Conservation (phyloP, 495 filamentous ascomycete species). For the Rhizodiscina lignyota region DNA sequence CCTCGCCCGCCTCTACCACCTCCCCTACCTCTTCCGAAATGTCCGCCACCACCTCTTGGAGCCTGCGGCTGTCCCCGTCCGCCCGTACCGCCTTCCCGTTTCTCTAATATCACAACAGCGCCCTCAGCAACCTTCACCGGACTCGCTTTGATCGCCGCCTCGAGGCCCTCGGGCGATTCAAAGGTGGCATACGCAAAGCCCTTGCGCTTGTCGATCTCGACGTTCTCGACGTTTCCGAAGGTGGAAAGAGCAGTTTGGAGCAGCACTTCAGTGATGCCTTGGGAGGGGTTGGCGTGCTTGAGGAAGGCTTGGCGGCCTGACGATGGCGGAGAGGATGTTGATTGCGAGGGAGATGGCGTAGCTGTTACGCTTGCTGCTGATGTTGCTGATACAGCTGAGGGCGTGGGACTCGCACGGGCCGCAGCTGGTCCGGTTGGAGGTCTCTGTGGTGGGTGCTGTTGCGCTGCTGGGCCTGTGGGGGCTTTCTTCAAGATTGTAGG, state of each 20-base stretch:
- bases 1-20: background rate
- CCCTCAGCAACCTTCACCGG: constrained; percentile 68
- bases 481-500: constrained; percentile 13
- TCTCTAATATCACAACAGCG: constrained; percentile 70
- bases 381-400: constrained; percentile 9
- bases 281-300: constrained; percentile 82
- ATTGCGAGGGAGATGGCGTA: constrained; percentile 13
- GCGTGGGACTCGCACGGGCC: constrained; percentile 7
- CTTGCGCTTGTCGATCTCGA: constrained; percentile 85
- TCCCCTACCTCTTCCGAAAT: background rate
- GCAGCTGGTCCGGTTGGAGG: constrained; percentile 13
- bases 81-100: constrained; percentile 33
- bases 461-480: constrained; percentile 4
- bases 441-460: too few relatives aligned
- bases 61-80: background rate
- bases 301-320: constrained; percentile 50
- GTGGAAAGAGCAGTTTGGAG: constrained; percentile 52
- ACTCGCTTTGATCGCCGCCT: constrained; percentile 65
- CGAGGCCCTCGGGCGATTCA: constrained; percentile 46
- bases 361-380: constrained; percentile 10
- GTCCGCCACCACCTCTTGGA: background rate
- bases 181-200: constrained; percentile 88
- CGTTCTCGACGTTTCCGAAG: constrained; percentile 55
- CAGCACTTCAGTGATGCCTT: constrained; percentile 70
- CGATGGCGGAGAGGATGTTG: constrained; percentile 14